Base-by-base conservation (phyloP, 768 basidiomycete genomes). In the Lyophyllum semitale region DNA sequence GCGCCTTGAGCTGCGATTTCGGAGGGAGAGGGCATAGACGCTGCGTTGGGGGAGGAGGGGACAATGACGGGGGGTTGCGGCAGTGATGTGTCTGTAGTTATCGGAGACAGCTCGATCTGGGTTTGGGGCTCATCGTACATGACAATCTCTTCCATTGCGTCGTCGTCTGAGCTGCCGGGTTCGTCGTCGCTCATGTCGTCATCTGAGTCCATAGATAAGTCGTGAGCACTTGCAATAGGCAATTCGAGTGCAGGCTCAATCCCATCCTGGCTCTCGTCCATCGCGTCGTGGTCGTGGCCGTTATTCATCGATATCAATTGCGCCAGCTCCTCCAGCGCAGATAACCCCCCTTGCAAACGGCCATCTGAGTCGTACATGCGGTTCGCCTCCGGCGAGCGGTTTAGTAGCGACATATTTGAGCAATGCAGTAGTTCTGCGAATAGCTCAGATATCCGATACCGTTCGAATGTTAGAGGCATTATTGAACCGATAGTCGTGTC, bases 371-470 rank as follows among this genome's bases (percentile, higher is more conserved):
- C 92, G 69, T 93, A 95, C n/a, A 86, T 74, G 22, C 83, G 78
- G 43, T 84, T 81, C 52, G 80, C 85, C 44, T 88, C 85, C 0
- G 82, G 66, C 1, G 83, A 72, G 9, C 97, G 91, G 68, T 98
- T 98, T 25, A 98, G 78, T 22, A 98, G 82, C 5, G 91, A 87
- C 96, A 99, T 98, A 65, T 97, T 98, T 17, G 97, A 98, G 68
- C 95, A 97, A 66, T 99, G 97, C 23, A 98, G 75, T 5, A 99
- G 84, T 68, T 99, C 97, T 18, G 96, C 97, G 63, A 96, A 95
- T 12, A 99, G 79, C 71, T 99, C 97, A 72, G 94, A 92, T 63
- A 98, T 94, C 9, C 96, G 86, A 71, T 93, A 97, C 15, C 97
- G 88, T 69, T 98, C 97, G 54, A 95, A 84, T 1, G 97, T 98